Percentiles rank a stretch among this genome's conserved stretches.
Evolutionary conservation across 2,329 filamentous ascomycete species (phyloP).

Genomic region (Madurella fahalii): DNA sequence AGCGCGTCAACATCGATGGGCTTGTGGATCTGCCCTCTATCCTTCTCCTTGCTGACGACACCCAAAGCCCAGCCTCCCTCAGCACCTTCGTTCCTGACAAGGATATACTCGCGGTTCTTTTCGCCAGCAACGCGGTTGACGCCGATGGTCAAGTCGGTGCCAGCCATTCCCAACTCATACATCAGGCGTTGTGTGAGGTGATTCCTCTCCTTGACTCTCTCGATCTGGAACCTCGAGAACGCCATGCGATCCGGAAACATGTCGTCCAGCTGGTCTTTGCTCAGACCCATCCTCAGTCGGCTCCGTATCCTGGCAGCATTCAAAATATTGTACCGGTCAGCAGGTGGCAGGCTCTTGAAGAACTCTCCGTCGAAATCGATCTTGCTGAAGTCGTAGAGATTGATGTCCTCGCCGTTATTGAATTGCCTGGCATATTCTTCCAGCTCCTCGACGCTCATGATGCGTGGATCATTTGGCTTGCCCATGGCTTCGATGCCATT

Average conservation of each 20-base stretch:
- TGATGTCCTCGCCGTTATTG: constrained; percentile 85
- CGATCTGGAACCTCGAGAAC: constrained; percentile 94
- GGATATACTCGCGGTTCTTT: constrained; percentile 85
- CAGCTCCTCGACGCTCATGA: constrained; percentile 93
- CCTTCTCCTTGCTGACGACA: constrained; percentile 81
- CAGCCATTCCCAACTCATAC: constrained; percentile 87
- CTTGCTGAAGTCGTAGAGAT: constrained; percentile 93
- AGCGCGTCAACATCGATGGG: constrained; percentile 85
- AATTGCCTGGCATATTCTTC: constrained; percentile 94
- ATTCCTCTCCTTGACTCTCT: constrained; percentile 87
- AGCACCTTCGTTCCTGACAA: constrained; percentile 91
- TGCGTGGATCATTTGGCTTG: constrained; percentile 82
- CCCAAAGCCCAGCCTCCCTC: constrained; percentile 96
- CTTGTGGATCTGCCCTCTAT: constrained; percentile 73
- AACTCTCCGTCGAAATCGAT: constrained; percentile 97
- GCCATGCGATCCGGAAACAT: constrained; percentile 99
- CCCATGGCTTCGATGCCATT: constrained; percentile 78
- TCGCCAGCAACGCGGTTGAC: constrained; percentile 74
- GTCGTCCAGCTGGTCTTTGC: constrained; percentile 88
- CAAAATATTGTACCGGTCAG: constrained; percentile 93
- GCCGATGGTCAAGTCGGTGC: constrained; percentile 65
- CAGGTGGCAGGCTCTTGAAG: constrained; percentile 83
- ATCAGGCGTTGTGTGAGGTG: constrained; percentile 92
- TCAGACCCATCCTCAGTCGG: constrained; percentile 88
- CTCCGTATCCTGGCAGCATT: constrained; percentile 89